phyloP scores from a whole-genome alignment of 2,329 filamentous ascomycete species.

The Fonsecaea multimorphosa region DNA sequence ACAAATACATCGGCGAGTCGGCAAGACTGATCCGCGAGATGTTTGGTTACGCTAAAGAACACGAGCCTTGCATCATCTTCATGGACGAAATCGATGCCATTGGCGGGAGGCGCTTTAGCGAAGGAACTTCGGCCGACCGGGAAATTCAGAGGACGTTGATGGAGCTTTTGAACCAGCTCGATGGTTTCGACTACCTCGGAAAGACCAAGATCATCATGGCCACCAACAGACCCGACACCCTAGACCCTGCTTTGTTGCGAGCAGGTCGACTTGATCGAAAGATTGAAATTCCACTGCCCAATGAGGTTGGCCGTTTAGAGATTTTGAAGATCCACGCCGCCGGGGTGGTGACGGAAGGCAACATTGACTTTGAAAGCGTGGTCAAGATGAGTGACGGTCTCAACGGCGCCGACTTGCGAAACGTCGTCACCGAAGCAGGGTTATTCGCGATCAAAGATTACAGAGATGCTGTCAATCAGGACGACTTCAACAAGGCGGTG shows the following conservation, averaged over 20 bases:
- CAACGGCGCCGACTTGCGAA: constrained; percentile 95
- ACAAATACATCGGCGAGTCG: constrained; percentile 99
- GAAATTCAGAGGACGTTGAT: constrained; percentile 98
- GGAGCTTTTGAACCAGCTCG: constrained; percentile 97
- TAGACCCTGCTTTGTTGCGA: constrained; percentile 89
- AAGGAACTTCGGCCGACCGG: constrained; percentile 95
- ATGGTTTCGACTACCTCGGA: constrained; percentile 98
- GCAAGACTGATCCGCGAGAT: constrained; percentile 97
- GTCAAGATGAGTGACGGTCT: constrained; percentile 99
- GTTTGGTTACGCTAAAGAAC: constrained; percentile 99
- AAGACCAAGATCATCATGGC: constrained; percentile 99
- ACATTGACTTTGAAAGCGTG: constrained; percentile 98
- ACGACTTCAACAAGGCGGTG: constrained; percentile 99
- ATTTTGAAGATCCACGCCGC: constrained; percentile 97
- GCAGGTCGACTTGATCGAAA: constrained; percentile 94
- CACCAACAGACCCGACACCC: constrained; percentile 93
- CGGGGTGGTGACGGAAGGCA: constrained; percentile 85
- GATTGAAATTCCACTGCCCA: constrained; percentile 96
- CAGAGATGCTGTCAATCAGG: constrained; percentile 92
- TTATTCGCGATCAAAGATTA: constrained; percentile 99
- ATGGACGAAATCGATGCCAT: constrained; percentile 99
- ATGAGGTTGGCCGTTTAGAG: constrained; percentile 93
- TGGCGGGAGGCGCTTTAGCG: constrained; percentile 92
- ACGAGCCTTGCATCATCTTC: constrained; percentile 99
- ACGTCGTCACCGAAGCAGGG: constrained; percentile 96